These are phyloP conservation scores for Syncephalis fuscata DNA, from an alignment of 371 early-diverging fungal genomes.

Conservation along the genomic window DNA sequence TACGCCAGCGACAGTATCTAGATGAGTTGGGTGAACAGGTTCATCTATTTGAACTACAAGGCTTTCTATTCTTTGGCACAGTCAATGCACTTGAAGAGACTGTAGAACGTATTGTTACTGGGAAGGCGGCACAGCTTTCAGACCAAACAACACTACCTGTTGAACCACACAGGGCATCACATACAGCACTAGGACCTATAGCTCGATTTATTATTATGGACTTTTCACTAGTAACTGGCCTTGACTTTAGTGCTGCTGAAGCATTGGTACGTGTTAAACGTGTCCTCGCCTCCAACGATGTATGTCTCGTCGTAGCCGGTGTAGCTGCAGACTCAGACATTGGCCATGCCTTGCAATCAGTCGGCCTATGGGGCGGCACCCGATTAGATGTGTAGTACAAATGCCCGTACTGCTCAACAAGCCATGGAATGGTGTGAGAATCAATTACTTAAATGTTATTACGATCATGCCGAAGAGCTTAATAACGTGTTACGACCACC, in stretches of 20 bases:
- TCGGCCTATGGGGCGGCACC: slow-evolving; percentile 52
- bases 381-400: slow-evolving; percentile 6
- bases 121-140: slow-evolving; percentile 1
- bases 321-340: slow-evolving; percentile 42
- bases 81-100: slow-evolving; percentile 67
- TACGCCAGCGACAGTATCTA: slow-evolving; percentile 71
- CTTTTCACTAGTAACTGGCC: slow-evolving; percentile 71
- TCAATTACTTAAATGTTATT: slow-evolving; percentile 52
- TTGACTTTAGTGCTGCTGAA: slow-evolving; percentile 90
- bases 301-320: slow-evolving; percentile 72
- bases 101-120: slow-evolving; percentile 32
- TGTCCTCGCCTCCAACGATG: slow-evolving; percentile 40
- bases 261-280: slow-evolving; percentile 78
- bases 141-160: no score
- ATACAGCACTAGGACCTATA: slow-evolving; percentile 53
- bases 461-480: slow-evolving; percentile 8
- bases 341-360: slow-evolving; percentile 48
- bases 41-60: slow-evolving; percentile 75
- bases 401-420: slow-evolving; percentile 36
- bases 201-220: slow-evolving; percentile 68
- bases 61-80: slow-evolving; percentile 90
- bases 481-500: no score
- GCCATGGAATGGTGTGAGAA: slow-evolving; percentile 96
- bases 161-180: slow-evolving; percentile 6
- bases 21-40: slow-evolving; percentile 69